Conservation (phyloP, 108 stramenopile species). For the Fistulifera solaris region DNA sequence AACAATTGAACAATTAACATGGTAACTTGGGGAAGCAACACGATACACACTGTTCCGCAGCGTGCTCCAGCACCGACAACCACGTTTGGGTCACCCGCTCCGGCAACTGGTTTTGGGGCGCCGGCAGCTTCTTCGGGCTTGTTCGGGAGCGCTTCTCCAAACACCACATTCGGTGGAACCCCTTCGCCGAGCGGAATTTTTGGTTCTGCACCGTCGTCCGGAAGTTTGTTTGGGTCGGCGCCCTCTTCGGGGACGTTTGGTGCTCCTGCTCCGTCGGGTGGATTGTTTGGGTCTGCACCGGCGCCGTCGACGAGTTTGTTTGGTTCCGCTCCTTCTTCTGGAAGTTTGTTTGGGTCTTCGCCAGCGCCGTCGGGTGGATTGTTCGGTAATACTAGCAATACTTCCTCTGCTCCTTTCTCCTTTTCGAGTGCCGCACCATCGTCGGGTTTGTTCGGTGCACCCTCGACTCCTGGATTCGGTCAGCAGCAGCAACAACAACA, state of each 20-base stretch:
- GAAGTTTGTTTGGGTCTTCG: constrained; percentile 23
- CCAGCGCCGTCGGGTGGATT: constrained; percentile 25
- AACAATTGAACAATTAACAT: constrained; percentile 3
- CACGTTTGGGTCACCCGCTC: constrained; percentile 30
- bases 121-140: constrained; percentile 13
- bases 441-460: constrained; percentile 16
- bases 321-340: constrained; percentile 11
- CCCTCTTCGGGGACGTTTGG: constrained; percentile 1
- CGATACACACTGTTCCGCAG: constrained; percentile 22
- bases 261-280: constrained; percentile 40
- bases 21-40: constrained; percentile 49
- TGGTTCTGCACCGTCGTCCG: constrained; percentile 15
- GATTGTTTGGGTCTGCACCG: constrained; percentile 32
- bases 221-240: constrained; percentile 10
- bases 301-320: constrained; percentile 22
- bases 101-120: constrained; percentile 13
- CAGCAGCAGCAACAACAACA: constrained; percentile 10
- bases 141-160: not conserved
- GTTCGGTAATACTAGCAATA: constrained; percentile 15
- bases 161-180: constrained; percentile 11
- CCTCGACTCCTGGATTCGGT: constrained; percentile 34
- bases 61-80: constrained; percentile 23
- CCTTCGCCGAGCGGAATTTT: constrained; percentile 25
- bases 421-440: constrained; percentile 16
- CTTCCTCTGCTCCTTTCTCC: not conserved